Conservation (phyloP, 257 asterid species). For the Mentha longifolia region DNA sequence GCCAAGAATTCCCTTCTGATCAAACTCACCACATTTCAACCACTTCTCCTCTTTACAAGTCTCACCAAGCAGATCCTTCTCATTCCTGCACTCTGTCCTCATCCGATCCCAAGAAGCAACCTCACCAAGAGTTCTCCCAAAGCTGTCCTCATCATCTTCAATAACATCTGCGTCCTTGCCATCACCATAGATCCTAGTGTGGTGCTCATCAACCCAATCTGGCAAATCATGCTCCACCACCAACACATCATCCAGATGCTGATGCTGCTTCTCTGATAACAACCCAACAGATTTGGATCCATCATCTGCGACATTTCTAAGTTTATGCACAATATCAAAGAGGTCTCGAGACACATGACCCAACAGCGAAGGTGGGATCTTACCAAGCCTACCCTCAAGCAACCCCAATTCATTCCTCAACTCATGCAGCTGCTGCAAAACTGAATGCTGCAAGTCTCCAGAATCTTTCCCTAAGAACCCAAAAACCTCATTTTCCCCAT, state of each 20-base stretch:
- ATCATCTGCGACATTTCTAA: constrained; percentile 73
- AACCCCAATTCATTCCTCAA: constrained; percentile 75
- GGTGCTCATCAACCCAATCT: constrained; percentile 92
- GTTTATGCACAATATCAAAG: constrained; percentile 65
- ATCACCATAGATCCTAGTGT: constrained; percentile 64
- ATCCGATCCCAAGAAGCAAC: constrained; percentile 96
- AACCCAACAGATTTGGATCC: constrained; percentile 67
- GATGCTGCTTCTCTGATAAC: constrained; percentile 72
- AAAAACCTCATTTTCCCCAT: constrained; percentile 73
- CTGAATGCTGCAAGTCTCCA: constrained; percentile 64
- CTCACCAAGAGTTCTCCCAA: constrained; percentile 95
- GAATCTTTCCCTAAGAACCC: constrained; percentile 66
- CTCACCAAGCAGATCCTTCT: constrained; percentile 76
- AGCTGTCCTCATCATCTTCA: constrained; percentile 96
- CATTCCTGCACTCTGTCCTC: constrained; percentile 65
- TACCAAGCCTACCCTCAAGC: constrained; percentile 81
- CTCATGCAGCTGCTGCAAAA: constrained; percentile 82
- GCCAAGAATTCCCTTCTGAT: constrained; percentile 73
- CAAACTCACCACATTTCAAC: constrained; percentile 78
- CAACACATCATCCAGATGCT: constrained; percentile 75
- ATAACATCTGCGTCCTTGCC: constrained; percentile 86
- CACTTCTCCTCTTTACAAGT: constrained; percentile 84
- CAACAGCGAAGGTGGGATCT: constrained; percentile 58
- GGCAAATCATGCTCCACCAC: constrained; percentile 96
- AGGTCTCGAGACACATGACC: constrained; percentile 78